A percentile compares a stretch with the other conserved stretches of the same genome.
These are phyloP conservation scores for Fusarium sp. DNA, from an alignment of 2,329 filamentous ascomycete species.

Conservation along the genomic window DNA sequence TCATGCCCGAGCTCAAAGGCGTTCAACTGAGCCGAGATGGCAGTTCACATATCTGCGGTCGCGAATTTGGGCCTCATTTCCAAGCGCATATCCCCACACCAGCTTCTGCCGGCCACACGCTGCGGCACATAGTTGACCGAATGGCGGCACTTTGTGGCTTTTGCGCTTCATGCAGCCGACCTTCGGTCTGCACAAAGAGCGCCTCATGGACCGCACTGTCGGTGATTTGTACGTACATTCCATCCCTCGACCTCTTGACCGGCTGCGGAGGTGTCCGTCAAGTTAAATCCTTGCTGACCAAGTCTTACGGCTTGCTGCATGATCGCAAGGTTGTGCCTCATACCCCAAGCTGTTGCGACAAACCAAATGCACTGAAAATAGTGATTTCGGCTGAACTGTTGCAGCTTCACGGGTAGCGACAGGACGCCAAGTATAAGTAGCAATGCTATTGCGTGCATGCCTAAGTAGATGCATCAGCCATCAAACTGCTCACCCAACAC, in stretches of 20 bases:
- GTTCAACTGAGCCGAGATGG: constrained; percentile 21
- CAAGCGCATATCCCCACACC: constrained; percentile 19
- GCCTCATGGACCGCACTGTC: constrained; percentile 39
- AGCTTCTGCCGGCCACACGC: constrained; percentile 14
- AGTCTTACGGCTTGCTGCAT: constrained; percentile 38
- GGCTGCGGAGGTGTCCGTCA: constrained; percentile 33
- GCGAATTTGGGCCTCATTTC: constrained; percentile 36
- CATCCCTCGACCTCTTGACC: constrained; percentile 39
- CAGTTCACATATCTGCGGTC: constrained; percentile 12
- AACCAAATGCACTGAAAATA: constrained; percentile 6
- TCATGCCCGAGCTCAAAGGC: constrained; percentile 29
- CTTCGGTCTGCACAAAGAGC: constrained; percentile 39
- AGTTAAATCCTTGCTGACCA: constrained; percentile 37
- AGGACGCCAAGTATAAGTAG: constrained; percentile 22
- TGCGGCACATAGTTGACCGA: constrained; percentile 24
- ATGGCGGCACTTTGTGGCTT: constrained; percentile 32
- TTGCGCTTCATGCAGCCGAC: constrained; percentile 36
- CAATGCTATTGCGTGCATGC: constrained; percentile 26
- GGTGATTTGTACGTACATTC: constrained; percentile 31
- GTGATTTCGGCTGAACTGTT: constrained; percentile 30
- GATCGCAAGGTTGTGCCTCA: constrained; percentile 40
- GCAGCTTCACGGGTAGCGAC: constrained; percentile 27
- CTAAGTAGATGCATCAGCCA: constrained; percentile 33
- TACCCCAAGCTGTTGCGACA: constrained; percentile 12
- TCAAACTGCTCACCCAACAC: constrained; percentile 7